Evolutionary conservation across 148 eudicot genomes (phyloP).

Genomic region (Rhododendron griersonianum): DNA sequence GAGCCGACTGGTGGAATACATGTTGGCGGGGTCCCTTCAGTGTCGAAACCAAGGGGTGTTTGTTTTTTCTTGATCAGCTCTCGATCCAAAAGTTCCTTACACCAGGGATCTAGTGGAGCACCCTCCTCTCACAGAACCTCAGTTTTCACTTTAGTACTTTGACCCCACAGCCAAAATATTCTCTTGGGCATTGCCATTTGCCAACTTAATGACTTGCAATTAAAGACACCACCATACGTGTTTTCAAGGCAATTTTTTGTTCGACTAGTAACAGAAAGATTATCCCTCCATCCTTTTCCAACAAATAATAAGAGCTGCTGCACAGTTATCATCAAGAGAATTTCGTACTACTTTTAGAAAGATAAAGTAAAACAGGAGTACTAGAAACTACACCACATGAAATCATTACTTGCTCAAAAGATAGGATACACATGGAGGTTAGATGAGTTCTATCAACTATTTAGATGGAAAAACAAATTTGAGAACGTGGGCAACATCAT

Average conservation of each 20-base stretch:
- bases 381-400: background rate
- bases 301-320: background rate
- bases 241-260: background rate
- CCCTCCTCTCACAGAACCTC: background rate
- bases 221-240: background rate
- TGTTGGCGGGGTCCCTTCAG: too few species aligned
- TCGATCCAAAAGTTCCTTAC: background rate
- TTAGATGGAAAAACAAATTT: background rate
- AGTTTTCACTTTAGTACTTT: background rate
- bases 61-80: too few species aligned
- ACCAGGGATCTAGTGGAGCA: background rate
- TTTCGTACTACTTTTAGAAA: background rate
- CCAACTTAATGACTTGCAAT: background rate
- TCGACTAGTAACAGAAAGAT: background rate
- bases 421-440: background rate
- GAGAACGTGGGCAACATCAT: background rate
- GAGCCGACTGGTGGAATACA: too few species aligned
- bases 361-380: background rate
- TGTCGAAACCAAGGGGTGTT: too few species aligned
- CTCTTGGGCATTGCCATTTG: background rate
- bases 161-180: background rate
- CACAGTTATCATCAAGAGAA: background rate
- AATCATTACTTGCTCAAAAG: background rate
- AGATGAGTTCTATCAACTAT: background rate
- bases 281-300: background rate